Evolutionary conservation across 2,329 filamentous ascomycete species (phyloP).

Genomic region (Shiraia sp.): DNA sequence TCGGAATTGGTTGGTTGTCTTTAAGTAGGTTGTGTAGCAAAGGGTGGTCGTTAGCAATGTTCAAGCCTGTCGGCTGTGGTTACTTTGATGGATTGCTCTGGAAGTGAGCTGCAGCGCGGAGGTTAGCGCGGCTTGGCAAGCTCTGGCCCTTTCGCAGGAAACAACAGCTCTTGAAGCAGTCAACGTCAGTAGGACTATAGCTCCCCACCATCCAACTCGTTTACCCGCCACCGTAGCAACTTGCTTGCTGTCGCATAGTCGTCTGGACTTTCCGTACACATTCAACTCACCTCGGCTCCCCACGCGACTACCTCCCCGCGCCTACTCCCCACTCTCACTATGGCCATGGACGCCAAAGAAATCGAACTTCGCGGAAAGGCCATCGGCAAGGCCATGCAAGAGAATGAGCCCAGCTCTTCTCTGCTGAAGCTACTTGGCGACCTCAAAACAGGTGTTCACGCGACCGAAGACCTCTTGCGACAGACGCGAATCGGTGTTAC

Average conservation of each 20-base stretch:
- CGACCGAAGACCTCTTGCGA: slow-evolving; percentile 87
- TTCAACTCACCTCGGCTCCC: slow-evolving; percentile 4
- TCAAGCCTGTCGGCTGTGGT: not conserved
- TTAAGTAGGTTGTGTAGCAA: not conserved
- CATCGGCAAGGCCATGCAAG: slow-evolving; percentile 75
- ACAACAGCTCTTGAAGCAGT: slow-evolving; percentile 14
- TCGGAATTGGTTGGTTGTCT: not conserved
- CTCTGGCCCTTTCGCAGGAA: slow-evolving; percentile 20
- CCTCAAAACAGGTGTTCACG: slow-evolving; percentile 77
- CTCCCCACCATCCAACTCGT: too few relatives aligned
- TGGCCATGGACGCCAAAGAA: slow-evolving; percentile 77
- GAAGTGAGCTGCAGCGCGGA: slow-evolving; percentile 11
- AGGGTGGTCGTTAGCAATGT: not conserved
- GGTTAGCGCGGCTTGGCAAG: slow-evolving; percentile 19
- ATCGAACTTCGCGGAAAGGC: slow-evolving; percentile 77
- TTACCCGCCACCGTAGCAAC: too few relatives aligned
- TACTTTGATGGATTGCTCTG: slow-evolving; percentile 1
- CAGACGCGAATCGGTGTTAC: slow-evolving; percentile 90
- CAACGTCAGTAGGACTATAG: slow-evolving; percentile 3
- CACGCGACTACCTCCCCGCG: slow-evolving; percentile 12
- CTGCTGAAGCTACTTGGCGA: slow-evolving; percentile 75
- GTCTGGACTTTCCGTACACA: not conserved
- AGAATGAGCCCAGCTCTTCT: slow-evolving; percentile 73
- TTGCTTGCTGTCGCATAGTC: slow-evolving; percentile 3
- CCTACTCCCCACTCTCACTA: slow-evolving; percentile 11